Evolutionary conservation across 805 yeast genomes (phyloP).

Genomic region (Lipomyces chichibuensis): DNA sequence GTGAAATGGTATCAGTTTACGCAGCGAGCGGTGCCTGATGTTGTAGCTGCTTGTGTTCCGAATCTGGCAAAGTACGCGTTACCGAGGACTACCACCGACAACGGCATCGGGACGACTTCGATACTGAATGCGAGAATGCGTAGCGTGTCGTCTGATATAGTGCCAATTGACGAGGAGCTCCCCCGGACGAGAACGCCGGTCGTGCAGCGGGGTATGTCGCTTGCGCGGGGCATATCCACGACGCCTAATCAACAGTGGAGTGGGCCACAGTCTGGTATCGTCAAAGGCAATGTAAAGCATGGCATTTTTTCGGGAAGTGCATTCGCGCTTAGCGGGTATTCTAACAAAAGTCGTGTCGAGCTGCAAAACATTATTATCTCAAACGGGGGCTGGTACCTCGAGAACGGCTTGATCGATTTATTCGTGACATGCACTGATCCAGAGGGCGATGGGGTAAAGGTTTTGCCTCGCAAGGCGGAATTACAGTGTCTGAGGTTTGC

Average conservation of each 20-base stretch:
- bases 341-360: neutral
- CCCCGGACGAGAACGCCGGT: neutral
- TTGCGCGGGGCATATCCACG: neutral
- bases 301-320: constrained; percentile 21
- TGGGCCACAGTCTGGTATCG: neutral
- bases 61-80: neutral
- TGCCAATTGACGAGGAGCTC: neutral
- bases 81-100: neutral
- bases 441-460: neutral
- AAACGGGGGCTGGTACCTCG: constrained; percentile 30
- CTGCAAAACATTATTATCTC: constrained; percentile 4
- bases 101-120: neutral
- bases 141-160: neutral
- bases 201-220: neutral
- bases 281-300: neutral
- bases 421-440: constrained; percentile 6
- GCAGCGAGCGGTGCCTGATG: constrained; percentile 5
- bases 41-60: constrained; percentile 9
- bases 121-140: neutral
- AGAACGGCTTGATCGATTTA: constrained; percentile 24
- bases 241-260: neutral
- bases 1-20: constrained; percentile 9
- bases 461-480: constrained; percentile 6
- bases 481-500: constrained; percentile 17
- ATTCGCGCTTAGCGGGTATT: constrained; percentile 24